phyloP scores from a whole-genome alignment of 2,329 filamentous ascomycete species.

The Talaromyces atroroseus region DNA sequence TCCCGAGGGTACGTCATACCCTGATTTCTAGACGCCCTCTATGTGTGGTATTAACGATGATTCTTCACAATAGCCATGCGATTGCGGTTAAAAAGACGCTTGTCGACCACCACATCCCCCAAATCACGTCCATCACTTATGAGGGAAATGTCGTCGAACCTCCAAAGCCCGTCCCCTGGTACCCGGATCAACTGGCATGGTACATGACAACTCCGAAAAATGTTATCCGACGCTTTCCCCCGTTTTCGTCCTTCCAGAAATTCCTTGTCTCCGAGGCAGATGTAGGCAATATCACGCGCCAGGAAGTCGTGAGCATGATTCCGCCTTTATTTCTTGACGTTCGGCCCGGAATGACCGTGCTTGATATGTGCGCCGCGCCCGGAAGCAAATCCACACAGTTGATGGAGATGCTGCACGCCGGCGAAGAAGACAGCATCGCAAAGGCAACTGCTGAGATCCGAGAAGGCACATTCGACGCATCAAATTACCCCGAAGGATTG shows the following conservation, averaged over 20 bases:
- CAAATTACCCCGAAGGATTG: conserved; percentile 47
- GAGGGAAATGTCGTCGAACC: conserved; percentile 79
- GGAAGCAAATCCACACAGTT: conserved; percentile 96
- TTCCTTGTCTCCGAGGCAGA: conserved; percentile 96
- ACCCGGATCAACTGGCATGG: conserved; percentile 92
- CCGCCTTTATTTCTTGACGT: conserved; percentile 90
- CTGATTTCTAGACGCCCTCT: background rate
- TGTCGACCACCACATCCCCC: conserved; percentile 80
- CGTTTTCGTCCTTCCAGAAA: conserved; percentile 93
- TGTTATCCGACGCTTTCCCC: conserved; percentile 84
- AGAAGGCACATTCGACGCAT: conserved; percentile 51
- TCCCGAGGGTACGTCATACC: conserved; percentile 67
- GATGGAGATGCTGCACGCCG: conserved; percentile 86
- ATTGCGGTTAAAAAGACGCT: conserved; percentile 84
- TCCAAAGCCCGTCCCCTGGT: conserved; percentile 80
- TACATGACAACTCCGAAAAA: conserved; percentile 98
- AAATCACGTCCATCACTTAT: conserved; percentile 78
- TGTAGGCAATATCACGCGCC: conserved; percentile 93
- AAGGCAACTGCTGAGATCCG: conserved; percentile 63
- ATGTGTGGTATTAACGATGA: conserved; percentile 13
- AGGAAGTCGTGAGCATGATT: conserved; percentile 99
- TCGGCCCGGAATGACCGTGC: conserved; percentile 80
- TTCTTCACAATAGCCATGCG: conserved; percentile 62
- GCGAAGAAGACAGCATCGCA: conserved; percentile 80
- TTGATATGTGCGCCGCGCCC: conserved; percentile 94